Evolutionary conservation across 805 yeast genomes (phyloP).

Genomic region (Lipomyces oligophaga): DNA sequence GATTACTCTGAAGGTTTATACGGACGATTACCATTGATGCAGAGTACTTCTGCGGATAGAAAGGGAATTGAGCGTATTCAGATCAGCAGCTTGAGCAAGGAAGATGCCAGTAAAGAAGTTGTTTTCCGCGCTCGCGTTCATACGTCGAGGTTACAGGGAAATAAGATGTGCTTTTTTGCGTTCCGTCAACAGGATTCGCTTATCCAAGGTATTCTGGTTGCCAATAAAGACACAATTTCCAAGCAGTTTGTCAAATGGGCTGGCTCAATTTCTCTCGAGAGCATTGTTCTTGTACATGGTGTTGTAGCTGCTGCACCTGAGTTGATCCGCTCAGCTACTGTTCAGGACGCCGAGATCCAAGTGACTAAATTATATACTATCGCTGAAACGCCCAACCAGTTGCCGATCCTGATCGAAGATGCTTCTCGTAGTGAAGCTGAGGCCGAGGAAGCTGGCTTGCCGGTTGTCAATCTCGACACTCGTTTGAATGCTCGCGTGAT

Average conservation of each 20-base stretch:
- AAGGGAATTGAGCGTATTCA: constrained; percentile 62
- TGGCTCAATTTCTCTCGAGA: constrained; percentile 76
- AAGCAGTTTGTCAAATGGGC: constrained; percentile 98
- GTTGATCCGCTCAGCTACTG: constrained; percentile 82
- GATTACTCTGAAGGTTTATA: constrained; percentile 86
- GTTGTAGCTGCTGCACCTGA: constrained; percentile 77
- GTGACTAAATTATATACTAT: constrained; percentile 70
- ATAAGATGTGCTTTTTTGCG: constrained; percentile 84
- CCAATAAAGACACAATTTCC: constrained; percentile 68
- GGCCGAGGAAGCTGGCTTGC: constrained; percentile 75
- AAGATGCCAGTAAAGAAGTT: constrained; percentile 69
- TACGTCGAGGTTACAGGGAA: constrained; percentile 91
- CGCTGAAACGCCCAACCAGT: constrained; percentile 83
- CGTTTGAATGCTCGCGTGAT: constrained; percentile 92
- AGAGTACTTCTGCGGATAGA: constrained; percentile 54
- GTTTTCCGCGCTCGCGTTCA: constrained; percentile 92
- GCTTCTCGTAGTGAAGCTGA: constrained; percentile 93
- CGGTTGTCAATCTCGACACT: constrained; percentile 93
- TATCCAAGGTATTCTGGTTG: constrained; percentile 80
- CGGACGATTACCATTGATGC: constrained; percentile 85
- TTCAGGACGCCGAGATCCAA: constrained; percentile 83
- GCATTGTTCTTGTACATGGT: constrained; percentile 90
- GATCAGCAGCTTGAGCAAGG: constrained; percentile 50
- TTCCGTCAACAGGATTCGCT: constrained; percentile 84
- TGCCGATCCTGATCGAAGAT: constrained; percentile 94